Percentiles rank a stretch among this genome's conserved stretches.
Conservation (phyloP, 108 stramenopile genomes). For the Nannochloropsis salina region DNA sequence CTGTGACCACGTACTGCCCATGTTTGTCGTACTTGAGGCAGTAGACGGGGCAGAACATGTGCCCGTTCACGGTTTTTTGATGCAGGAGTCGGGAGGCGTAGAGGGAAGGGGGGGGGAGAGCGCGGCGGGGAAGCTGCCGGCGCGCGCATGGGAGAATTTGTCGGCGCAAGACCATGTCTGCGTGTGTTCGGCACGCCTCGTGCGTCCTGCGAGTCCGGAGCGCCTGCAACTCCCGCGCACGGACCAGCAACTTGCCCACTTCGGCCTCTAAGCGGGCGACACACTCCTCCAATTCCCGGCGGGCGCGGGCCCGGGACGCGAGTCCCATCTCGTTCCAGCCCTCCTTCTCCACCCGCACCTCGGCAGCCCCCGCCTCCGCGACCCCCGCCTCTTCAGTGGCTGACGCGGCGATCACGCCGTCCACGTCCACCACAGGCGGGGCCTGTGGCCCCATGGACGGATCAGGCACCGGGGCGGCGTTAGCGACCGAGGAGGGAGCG, state of each 20-base stretch:
- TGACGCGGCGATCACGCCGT: too few species aligned
- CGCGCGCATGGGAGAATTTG: background rate
- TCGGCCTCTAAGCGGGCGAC: background rate
- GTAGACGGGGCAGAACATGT: constrained; percentile 73
- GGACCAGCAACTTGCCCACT: background rate
- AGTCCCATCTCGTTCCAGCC: background rate
- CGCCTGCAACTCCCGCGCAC: background rate
- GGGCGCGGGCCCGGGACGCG: background rate
- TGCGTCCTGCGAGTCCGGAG: background rate
- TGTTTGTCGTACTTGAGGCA: constrained; percentile 78
- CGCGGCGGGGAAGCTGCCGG: background rate
- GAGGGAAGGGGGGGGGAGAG: background rate
- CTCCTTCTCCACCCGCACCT: background rate
- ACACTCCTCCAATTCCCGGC: constrained; percentile 1
- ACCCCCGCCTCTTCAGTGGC: background rate
- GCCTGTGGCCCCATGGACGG: too few species aligned
- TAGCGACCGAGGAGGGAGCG: too few species aligned
- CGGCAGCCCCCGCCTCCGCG: background rate
- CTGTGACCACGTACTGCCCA: constrained; percentile 81
- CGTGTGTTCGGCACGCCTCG: background rate
- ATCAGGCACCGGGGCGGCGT: too few species aligned
- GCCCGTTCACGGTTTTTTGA: constrained; percentile 63
- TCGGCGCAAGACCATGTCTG: background rate
- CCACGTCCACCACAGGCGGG: too few species aligned
- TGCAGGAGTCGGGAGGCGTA: background rate